phyloP scores from a whole-genome alignment of 2,329 filamentous ascomycete species.

The Epichloe typhina region DNA sequence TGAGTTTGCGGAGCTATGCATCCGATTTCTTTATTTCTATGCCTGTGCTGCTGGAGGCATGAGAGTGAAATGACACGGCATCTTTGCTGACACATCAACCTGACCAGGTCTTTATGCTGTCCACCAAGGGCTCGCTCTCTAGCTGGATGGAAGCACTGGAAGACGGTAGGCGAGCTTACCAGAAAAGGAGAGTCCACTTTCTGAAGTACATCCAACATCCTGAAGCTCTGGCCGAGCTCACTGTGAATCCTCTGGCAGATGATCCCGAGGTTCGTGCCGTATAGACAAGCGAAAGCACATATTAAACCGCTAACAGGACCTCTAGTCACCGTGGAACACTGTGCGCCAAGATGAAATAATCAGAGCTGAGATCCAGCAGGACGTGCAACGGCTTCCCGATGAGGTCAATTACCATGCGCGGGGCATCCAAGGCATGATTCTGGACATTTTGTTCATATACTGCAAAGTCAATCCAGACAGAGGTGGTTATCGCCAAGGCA shows the following conservation, averaged over 20 bases:
- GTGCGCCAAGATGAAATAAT: slow-evolving; percentile 72
- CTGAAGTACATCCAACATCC: slow-evolving; percentile 75
- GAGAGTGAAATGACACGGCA: background rate
- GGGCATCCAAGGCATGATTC: slow-evolving; percentile 63
- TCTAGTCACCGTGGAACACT: slow-evolving; percentile 80
- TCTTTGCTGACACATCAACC: slow-evolving; percentile 7
- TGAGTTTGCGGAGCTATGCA: slow-evolving; percentile 16
- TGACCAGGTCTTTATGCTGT: slow-evolving; percentile 63
- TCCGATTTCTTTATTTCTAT: too few relatives aligned
- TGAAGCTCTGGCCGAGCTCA: slow-evolving; percentile 57
- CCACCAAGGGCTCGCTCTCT: slow-evolving; percentile 48
- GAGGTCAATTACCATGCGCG: slow-evolving; percentile 79
- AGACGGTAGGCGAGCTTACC: slow-evolving; percentile 62
- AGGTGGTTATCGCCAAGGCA: slow-evolving; percentile 90
- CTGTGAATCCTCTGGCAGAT: slow-evolving; percentile 74
- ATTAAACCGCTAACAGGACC: background rate
- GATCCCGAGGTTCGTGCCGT: slow-evolving; percentile 42
- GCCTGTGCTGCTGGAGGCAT: background rate
- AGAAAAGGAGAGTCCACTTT: slow-evolving; percentile 57
- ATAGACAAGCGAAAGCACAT: background rate
- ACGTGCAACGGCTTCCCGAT: slow-evolving; percentile 87
- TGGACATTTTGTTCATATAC: slow-evolving; percentile 87
- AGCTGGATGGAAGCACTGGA: slow-evolving; percentile 57
- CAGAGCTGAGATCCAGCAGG: slow-evolving; percentile 81
- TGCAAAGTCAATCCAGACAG: slow-evolving; percentile 81